Evolutionary conservation across 2,329 filamentous ascomycete genomes (phyloP).

Genomic region (Penicillium sp.): DNA sequence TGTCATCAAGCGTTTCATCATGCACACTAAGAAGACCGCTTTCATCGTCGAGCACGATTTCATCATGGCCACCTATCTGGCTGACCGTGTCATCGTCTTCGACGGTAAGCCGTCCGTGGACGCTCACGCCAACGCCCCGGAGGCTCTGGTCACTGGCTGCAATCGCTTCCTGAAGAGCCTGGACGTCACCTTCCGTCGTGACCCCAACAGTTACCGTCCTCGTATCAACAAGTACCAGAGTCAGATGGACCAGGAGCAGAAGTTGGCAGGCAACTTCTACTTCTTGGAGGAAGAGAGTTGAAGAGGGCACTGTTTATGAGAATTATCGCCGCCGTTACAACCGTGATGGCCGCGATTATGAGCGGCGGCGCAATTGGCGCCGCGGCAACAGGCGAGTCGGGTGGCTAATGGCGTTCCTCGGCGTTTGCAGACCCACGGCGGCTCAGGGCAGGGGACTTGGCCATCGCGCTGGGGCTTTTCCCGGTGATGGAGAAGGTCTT

Average conservation of each 20-base stretch:
- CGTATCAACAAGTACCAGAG: slow-evolving; percentile 97
- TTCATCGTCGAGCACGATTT: slow-evolving; percentile 99
- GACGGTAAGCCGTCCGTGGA: slow-evolving; percentile 88
- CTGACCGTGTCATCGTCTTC: slow-evolving; percentile 97
- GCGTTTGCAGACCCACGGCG: slow-evolving; percentile 41
- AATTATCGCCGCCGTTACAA: slow-evolving; percentile 36
- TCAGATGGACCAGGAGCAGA: slow-evolving; percentile 97
- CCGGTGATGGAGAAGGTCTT: slow-evolving; percentile 51
- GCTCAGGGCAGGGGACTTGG: slow-evolving; percentile 28
- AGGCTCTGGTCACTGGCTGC: slow-evolving; percentile 90
- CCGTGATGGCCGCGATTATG: slow-evolving; percentile 34
- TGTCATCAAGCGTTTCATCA: slow-evolving; percentile 99
- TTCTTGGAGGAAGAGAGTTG: slow-evolving; percentile 84
- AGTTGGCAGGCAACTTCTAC: slow-evolving; percentile 90
- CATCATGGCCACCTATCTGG: slow-evolving; percentile 81
- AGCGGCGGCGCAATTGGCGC: slow-evolving; percentile 31
- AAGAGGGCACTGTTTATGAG: slow-evolving; percentile 55
- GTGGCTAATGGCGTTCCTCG: slow-evolving; percentile 37
- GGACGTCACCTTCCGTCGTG: slow-evolving; percentile 96
- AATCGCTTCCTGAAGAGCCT: slow-evolving; percentile 95
- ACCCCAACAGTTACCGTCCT: slow-evolving; percentile 90
- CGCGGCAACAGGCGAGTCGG: slow-evolving; percentile 31
- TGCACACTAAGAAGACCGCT: slow-evolving; percentile 99
- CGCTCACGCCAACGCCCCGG: slow-evolving; percentile 79
- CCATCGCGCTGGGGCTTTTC: slow-evolving; percentile 29